These are phyloP conservation scores for Pichia cactophila DNA, from an alignment of 1,139 yeast genomes.

Conservation along the genomic window DNA sequence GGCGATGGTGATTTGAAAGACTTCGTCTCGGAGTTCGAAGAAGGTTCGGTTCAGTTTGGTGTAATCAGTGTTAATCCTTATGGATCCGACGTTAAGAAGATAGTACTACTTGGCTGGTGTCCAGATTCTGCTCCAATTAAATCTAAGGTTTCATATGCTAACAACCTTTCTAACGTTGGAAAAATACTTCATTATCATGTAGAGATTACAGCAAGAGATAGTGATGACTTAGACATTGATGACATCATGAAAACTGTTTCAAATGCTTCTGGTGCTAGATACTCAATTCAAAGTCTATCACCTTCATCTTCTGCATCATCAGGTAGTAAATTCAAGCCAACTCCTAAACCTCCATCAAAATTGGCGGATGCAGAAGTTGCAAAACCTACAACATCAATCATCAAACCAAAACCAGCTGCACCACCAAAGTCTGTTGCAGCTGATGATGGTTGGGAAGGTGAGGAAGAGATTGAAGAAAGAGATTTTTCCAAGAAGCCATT, in stretches of 20 bases:
- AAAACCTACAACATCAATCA: slow-evolving; percentile 14
- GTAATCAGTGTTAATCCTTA: slow-evolving; percentile 82
- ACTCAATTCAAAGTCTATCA: slow-evolving; percentile 50
- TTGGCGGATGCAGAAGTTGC: slow-evolving; percentile 18
- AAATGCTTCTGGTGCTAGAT: slow-evolving; percentile 94
- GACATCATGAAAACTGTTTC: slow-evolving; percentile 72
- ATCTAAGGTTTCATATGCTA: slow-evolving; percentile 65
- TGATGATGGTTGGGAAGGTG: slow-evolving; percentile 52
- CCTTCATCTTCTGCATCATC: slow-evolving; percentile 21
- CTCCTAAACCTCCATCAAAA: slow-evolving; percentile 20
- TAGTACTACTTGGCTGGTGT: slow-evolving; percentile 88
- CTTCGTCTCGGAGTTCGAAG: slow-evolving; percentile 75
- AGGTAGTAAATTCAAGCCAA: slow-evolving; percentile 22
- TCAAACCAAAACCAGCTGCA: slow-evolving; percentile 21
- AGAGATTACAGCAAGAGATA: slow-evolving; percentile 92
- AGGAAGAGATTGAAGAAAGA: slow-evolving; percentile 61
- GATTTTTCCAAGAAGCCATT: slow-evolving; percentile 60
- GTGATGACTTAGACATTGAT: slow-evolving; percentile 76
- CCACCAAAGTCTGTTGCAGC: slow-evolving; percentile 16
- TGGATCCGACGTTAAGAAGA: slow-evolving; percentile 79
- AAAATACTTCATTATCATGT: slow-evolving; percentile 81
- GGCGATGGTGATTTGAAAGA: slow-evolving; percentile 67
- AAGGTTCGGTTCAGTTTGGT: slow-evolving; percentile 87
- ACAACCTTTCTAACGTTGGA: slow-evolving; percentile 68
- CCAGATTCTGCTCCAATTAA: slow-evolving; percentile 79